phyloP scores from a whole-genome alignment of 192 early-diverging fungal genomes.

The Dimargaris xerosporica region DNA sequence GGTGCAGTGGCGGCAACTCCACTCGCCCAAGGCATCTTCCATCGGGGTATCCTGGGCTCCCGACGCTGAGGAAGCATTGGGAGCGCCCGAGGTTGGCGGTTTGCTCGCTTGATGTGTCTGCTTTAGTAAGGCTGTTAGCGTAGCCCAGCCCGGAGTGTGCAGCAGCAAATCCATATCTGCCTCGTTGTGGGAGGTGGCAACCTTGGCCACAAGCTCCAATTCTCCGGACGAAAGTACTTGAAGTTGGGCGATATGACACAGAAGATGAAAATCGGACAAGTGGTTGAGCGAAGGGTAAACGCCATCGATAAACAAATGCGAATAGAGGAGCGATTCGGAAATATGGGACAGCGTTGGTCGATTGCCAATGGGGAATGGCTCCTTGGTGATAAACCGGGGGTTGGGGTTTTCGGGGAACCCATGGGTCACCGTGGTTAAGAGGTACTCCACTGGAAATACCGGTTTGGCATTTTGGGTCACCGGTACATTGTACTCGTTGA shows the following conservation, averaged over 20 bases:
- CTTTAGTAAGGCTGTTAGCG: too few species aligned
- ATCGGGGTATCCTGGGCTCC: constrained; percentile 12
- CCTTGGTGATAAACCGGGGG: constrained; percentile 52
- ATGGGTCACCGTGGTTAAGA: constrained; percentile 80
- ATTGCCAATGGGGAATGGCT: constrained; percentile 65
- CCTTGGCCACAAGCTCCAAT: constrained; percentile 29
- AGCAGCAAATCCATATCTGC: constrained; percentile 21
- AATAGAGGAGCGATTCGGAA: constrained; percentile 42
- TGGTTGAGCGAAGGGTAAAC: constrained; percentile 25
- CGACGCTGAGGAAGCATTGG: constrained; percentile 37
- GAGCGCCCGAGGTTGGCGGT: too few species aligned
- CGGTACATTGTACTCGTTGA: constrained; percentile 80
- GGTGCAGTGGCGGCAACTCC: constrained; percentile 68
- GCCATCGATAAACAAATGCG: constrained; percentile 25
- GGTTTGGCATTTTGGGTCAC: constrained; percentile 87
- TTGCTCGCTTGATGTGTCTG: too few species aligned
- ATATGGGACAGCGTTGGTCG: constrained; percentile 36
- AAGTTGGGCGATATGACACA: constrained; percentile 50
- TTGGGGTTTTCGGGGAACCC: constrained; percentile 74
- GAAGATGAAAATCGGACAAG: constrained; percentile 75
- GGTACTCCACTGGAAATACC: constrained; percentile 91
- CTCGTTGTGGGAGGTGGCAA: constrained; percentile 20
- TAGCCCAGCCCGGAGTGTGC: constrained; percentile 49
- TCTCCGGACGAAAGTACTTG: constrained; percentile 50
- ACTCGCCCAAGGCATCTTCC: constrained; percentile 18